Evolutionary conservation across 2,329 filamentous ascomycete genomes (phyloP).

Genomic region (Penicillium sp.): DNA sequence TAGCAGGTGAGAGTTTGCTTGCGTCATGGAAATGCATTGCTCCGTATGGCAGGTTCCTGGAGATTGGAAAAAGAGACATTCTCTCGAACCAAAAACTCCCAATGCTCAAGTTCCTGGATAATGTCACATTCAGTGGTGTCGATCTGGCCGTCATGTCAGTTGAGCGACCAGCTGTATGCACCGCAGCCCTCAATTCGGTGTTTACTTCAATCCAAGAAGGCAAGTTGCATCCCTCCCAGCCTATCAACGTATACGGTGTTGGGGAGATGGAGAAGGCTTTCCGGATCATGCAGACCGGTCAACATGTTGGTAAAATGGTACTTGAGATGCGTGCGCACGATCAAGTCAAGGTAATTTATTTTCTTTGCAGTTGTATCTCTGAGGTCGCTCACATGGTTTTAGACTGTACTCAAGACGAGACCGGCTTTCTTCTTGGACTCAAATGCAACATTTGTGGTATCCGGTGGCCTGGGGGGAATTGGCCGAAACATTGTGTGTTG

Average conservation of each 20-base stretch:
- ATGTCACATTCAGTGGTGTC: conserved; percentile 3
- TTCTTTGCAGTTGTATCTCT: not conserved
- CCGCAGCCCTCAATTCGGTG: not conserved
- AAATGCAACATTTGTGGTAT: conserved; percentile 32
- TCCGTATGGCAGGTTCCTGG: conserved; percentile 47
- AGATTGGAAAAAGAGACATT: conserved; percentile 51
- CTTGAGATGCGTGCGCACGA: not conserved
- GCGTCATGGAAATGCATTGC: conserved; percentile 18
- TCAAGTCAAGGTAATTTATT: not conserved
- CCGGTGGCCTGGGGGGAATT: conserved; percentile 37
- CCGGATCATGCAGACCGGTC: conserved; percentile 1
- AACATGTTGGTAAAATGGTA: conserved; percentile 6
- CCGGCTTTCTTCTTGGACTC: conserved; percentile 2
- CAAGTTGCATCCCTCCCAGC: not conserved
- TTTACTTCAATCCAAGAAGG: not conserved
- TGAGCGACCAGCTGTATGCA: not conserved
- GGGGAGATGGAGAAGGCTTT: conserved; percentile 11
- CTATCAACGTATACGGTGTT: not conserved
- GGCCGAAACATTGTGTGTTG: conserved; percentile 32
- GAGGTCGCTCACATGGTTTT: not conserved
- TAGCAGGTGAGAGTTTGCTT: conserved; percentile 16
- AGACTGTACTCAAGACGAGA: conserved; percentile 10
- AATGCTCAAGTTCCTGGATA: conserved; percentile 5
- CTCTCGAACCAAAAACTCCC: not conserved
- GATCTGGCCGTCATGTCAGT: conserved; percentile 5